Percentiles rank a stretch among this genome's conserved stretches.
These are phyloP conservation scores for Aureobasidium zeae DNA, from an alignment of 2,329 filamentous ascomycete species.

Conservation along the genomic window DNA sequence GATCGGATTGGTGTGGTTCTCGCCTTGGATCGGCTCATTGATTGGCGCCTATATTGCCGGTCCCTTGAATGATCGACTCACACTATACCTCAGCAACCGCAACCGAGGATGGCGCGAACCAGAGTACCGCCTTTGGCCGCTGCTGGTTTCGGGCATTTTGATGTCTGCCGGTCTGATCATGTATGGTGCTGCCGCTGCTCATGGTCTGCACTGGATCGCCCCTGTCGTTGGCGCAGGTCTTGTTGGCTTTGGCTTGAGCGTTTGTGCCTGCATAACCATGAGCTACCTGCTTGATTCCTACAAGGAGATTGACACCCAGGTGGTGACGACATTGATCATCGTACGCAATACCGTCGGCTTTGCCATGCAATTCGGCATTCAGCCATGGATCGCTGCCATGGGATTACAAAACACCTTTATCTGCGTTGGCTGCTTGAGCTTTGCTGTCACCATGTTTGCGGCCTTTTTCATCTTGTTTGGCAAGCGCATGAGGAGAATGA, in stretches of 20 bases:
- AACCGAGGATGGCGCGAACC: constrained; percentile 22
- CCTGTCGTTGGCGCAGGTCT: constrained; percentile 19
- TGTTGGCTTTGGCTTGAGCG: constrained; percentile 18
- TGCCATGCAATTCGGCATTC: constrained; percentile 10
- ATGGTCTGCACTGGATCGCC: constrained; percentile 19
- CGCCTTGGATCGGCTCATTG: constrained; percentile 18
- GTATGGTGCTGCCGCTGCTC: constrained; percentile 19
- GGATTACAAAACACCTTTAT: constrained; percentile 18
- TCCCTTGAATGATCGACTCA: constrained; percentile 18
- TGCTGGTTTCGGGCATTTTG: constrained; percentile 17
- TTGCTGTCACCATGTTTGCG: constrained; percentile 14
- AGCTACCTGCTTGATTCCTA: constrained; percentile 21
- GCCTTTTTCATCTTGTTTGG: constrained; percentile 17
- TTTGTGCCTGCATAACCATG: constrained; percentile 18
- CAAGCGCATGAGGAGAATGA: constrained; percentile 14
- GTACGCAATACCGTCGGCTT: constrained; percentile 20
- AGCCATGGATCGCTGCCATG: constrained; percentile 17
- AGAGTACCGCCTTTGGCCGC: constrained; percentile 21
- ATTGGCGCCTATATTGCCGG: constrained; percentile 18
- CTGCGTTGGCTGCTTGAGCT: constrained; percentile 14
- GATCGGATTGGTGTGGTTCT: constrained; percentile 11
- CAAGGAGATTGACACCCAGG: constrained; percentile 17
- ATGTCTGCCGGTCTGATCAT: constrained; percentile 19
- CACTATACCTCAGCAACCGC: constrained; percentile 19
- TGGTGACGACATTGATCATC: constrained; percentile 20